Base-by-base conservation (phyloP, 768 basidiomycete genomes). In the Sarcomyxa edulis region DNA sequence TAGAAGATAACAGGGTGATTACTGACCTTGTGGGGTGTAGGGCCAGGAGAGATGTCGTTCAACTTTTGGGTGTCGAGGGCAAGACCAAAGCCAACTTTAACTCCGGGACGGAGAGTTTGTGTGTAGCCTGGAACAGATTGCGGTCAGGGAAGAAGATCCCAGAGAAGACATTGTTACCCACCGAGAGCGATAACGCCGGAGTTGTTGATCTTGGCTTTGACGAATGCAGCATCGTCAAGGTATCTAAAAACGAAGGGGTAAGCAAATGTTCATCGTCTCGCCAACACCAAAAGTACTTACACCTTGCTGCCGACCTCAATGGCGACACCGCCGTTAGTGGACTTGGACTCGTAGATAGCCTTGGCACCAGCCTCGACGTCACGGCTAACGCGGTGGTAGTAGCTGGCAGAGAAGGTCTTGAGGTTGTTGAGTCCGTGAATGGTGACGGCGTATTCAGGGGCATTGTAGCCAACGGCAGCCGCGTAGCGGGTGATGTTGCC, bases 161-260 rank as follows among this genome's bases (percentile, higher is more conserved):
- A 4, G 22, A 15, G 10, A 25, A 9, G 24, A 28, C 5, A n/a
- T n/a, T n/a, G n/a, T 2, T 27, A 55, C 64, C 45, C 58, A 89
- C 78, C 84, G 49, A 95, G 81, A 53, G 78, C 84, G 49, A 96
- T 75, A 57, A 94, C 75, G 73, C 94, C 94, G 42, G 80, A 61
- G 69, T 94, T 95, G 81, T 97, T 97, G 72, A 98, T 94, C 77
- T 97, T 97, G 50, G 93, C 89, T 77, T 99, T 98, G 68, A 97
- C 75, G 57, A 89, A 97, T 7, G 93, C 84, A 48, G 91, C 81
- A 21, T 74, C 64, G 68, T 97, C 93, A 47, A 94, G 81, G 69
- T 81, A 82, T 33, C 81, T 87, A 40, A 19, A 31, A 30, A 22
- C 24, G 37, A 22, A 32, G n/a, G 35, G 29, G 28, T 43, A 39